phyloP scores from a whole-genome alignment of 768 basidiomycete genomes.

The Suillus cothurnatus region DNA sequence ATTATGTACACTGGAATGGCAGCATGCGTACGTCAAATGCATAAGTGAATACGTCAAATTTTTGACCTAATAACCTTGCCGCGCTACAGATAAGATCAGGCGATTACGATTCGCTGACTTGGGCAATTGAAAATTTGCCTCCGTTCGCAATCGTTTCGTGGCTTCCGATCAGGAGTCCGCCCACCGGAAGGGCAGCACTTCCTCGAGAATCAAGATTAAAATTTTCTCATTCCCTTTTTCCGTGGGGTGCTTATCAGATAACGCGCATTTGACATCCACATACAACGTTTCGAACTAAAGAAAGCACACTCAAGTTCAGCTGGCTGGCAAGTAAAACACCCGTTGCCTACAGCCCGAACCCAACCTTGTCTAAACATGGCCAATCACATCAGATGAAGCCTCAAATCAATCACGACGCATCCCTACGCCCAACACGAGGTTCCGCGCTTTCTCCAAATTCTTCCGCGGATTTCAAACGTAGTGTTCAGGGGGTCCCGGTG shows the following conservation, averaged over 20 bases:
- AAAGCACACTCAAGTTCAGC: not conserved
- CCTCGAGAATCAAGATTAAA: not conserved
- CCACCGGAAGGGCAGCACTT: not conserved
- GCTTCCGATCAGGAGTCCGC: slow-evolving; percentile 2
- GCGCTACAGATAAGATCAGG: slow-evolving; percentile 4
- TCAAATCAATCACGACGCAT: slow-evolving; percentile 8
- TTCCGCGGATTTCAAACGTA: slow-evolving; percentile 8
- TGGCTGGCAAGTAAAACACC: slow-evolving; percentile 2
- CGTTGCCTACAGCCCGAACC: slow-evolving; percentile 1
- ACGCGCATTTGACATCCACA: not conserved
- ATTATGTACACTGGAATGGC: not conserved
- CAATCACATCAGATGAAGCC: slow-evolving; percentile 9
- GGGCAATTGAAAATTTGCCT: not conserved
- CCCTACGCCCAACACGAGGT: slow-evolving; percentile 10
- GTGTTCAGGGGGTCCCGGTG: slow-evolving; percentile 6
- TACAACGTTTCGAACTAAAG: slow-evolving; percentile 3
- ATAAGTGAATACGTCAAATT: not conserved
- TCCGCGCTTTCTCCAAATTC: slow-evolving; percentile 9
- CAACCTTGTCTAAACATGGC: slow-evolving; percentile 4
- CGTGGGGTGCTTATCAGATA: slow-evolving; percentile 5
- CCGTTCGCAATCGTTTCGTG: not conserved
- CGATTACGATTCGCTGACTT: slow-evolving; percentile 5
- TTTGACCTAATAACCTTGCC: not conserved
- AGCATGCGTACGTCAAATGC: not conserved
- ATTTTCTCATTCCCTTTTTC: not conserved